Conservation (phyloP, 2,329 filamentous ascomycete species). For the Sporothrix mexicana region DNA sequence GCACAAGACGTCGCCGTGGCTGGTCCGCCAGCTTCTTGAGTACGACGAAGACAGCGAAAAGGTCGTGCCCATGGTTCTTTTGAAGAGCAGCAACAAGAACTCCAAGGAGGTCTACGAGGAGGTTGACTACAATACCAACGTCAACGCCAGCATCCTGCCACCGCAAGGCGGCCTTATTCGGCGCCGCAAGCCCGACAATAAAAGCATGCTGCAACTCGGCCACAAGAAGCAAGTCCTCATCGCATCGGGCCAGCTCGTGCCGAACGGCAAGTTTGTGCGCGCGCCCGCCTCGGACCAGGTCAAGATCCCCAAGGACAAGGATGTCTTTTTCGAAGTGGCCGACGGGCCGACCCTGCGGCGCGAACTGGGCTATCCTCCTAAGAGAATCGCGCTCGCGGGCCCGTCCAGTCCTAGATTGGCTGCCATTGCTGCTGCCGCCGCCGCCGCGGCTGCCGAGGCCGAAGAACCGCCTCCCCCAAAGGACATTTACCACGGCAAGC, state of each 20-base stretch:
- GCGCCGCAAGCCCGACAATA: constrained; percentile 41
- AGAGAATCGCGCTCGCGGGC: neutral
- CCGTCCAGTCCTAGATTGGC: neutral
- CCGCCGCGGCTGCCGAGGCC: neutral
- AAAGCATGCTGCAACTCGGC: constrained; percentile 44
- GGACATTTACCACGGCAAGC: constrained; percentile 60
- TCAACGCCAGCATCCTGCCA: constrained; percentile 51
- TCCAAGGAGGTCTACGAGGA: neutral
- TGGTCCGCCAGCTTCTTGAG: constrained; percentile 55
- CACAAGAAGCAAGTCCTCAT: constrained; percentile 55
- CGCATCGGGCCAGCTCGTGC: constrained; percentile 60
- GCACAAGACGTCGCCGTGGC: constrained; percentile 46
- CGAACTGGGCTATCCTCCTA: constrained; percentile 47
- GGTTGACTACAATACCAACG: neutral
- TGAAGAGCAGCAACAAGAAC: neutral
- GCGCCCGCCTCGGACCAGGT: constrained; percentile 96
- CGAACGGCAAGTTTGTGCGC: constrained; percentile 82
- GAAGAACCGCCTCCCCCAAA: neutral
- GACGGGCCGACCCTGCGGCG: constrained; percentile 66
- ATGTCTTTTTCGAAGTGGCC: constrained; percentile 79
- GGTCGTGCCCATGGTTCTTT: constrained; percentile 52
- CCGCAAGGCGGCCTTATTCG: neutral
- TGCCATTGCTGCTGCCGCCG: neutral
- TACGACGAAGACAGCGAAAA: constrained; percentile 46
- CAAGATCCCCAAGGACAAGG: constrained; percentile 82